A percentile compares a stretch with the other conserved stretches of the same genome.
These are phyloP conservation scores for Cymbopogon citratus DNA, from an alignment of 176 grass and related monocot species.

Conservation along the genomic window DNA sequence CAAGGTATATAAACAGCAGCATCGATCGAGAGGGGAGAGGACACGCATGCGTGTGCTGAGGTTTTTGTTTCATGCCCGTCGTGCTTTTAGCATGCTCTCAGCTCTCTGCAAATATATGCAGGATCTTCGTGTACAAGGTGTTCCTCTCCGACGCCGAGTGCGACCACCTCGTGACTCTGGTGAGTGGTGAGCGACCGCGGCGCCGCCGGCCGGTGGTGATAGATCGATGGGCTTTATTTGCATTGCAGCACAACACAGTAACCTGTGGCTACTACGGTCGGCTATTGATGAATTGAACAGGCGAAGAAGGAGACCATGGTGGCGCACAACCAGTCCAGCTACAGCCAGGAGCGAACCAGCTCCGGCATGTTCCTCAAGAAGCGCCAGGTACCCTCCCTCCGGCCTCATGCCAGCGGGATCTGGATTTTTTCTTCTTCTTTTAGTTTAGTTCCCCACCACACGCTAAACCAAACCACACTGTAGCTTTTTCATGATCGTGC, in stretches of 20 bases:
- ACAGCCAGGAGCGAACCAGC: no score
- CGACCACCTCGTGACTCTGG: constrained; percentile 60
- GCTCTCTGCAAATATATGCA: not conserved
- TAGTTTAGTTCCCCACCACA: no score
- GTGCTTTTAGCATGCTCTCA: not conserved
- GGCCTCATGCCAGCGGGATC: no score
- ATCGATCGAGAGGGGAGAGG: not conserved
- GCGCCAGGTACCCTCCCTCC: no score
- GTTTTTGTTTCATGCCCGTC: not conserved
- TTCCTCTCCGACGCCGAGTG: constrained; percentile 54
- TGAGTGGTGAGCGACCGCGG: not conserved
- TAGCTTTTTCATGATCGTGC: no score
- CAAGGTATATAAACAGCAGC: not conserved
- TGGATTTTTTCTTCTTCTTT: no score
- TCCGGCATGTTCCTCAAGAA: no score
- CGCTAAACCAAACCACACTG: no score
- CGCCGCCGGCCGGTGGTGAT: no score
- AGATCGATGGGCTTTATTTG: not conserved
- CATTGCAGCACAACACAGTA: not conserved
- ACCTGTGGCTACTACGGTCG: not conserved
- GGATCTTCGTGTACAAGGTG: constrained; percentile 43
- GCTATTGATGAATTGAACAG: no score
- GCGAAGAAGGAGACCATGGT: no score
- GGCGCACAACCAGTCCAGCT: no score
- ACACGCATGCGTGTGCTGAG: not conserved